These are phyloP conservation scores for Oryza meyeriana DNA, from an alignment of 176 grass and related monocot species.

Conservation along the genomic window DNA sequence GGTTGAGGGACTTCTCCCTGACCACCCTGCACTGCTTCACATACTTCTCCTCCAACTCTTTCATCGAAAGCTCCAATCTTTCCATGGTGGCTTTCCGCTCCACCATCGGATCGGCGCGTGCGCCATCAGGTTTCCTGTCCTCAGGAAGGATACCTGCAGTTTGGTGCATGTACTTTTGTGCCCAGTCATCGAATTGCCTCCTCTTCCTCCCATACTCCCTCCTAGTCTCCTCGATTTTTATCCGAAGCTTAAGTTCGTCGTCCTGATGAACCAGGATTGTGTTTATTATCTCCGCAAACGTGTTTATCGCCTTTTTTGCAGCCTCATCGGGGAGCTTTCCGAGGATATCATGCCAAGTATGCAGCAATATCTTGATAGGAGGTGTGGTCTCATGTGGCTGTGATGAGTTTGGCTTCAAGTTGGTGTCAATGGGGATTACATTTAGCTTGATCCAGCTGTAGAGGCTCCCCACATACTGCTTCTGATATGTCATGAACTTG, in stretches of 20 bases:
- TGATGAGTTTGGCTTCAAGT: slow-evolving; percentile 44
- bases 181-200: slow-evolving; percentile 67
- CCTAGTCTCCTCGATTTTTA: slow-evolving; percentile 39
- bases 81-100: slow-evolving; percentile 49
- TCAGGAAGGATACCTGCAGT: slow-evolving; percentile 28
- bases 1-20: slow-evolving; percentile 77
- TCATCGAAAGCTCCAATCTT: slow-evolving; percentile 36
- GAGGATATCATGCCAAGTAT: slow-evolving; percentile 54
- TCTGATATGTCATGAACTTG: slow-evolving; percentile 61
- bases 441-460: slow-evolving; percentile 71
- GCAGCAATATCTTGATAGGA: slow-evolving; percentile 68
- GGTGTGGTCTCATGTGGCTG: slow-evolving; percentile 47
- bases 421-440: slow-evolving; percentile 61
- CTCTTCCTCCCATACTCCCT: slow-evolving; percentile 58
- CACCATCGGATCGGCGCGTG: slow-evolving; percentile 19
- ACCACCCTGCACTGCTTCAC: slow-evolving; percentile 51
- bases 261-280: slow-evolving; percentile 61
- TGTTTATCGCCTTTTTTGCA: slow-evolving; percentile 48
- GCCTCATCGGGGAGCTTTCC: slow-evolving; percentile 47
- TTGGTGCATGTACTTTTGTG: slow-evolving; percentile 51
- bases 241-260: slow-evolving; percentile 52
- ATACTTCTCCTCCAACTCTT: slow-evolving; percentile 42
- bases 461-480: slow-evolving; percentile 50
- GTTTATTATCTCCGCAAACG: slow-evolving; percentile 53
- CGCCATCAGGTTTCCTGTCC: slow-evolving; percentile 27